Evolutionary conservation across 148 eudicot genomes (phyloP), one percentile per base, ranked within the genome.

Genomic region (Polygonum maritimum): DNA sequence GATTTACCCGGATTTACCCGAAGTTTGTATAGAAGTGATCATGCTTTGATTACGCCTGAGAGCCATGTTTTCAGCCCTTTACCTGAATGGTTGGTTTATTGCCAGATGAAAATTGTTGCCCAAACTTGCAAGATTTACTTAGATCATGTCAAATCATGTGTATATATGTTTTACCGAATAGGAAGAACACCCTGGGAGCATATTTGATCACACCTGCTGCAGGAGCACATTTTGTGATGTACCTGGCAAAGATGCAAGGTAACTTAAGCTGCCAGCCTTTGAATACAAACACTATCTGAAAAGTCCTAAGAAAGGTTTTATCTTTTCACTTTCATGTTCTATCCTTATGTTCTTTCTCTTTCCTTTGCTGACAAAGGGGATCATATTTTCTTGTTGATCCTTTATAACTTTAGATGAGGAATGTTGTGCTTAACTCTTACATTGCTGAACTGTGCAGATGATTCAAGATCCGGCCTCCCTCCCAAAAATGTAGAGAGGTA

Each of bases 221-320:
- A 79, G 98, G 97, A 71, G 88, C 98, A 35, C 98, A 95, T 78
- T 95, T 95, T 84, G 92, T 83, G 51, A 95, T 95, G 98, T 95
- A 92, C 91, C 86, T 95, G 67, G 97, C 97, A 49, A 92, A 95
- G 84, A 92, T 95, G 98, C 89, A 89, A 90, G 98, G 98, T 94
- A 75, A 44, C 58, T 35, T 76, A 69, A 38, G n/a, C 47, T 65
- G 2, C 21, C 15, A 36, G 58, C 72, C 12, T 21, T 21, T n/a
- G 0, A 6, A n/a, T 39, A 47, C 21, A 15, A 15, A n/a, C 47
- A 44, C 47, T 6, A 6, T 6, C 47, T 44, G 47, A 44, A 26
- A 26, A 44, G 47, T 44, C 9, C 47, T 44, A 6, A 44, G 47
- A 44, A 10, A 44, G 2, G 3, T 4, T 72, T 58, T 18, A n/a